Evolutionary conservation across 2,329 filamentous ascomycete species (phyloP).

Genomic region (Thielaviopsis ethacetica): DNA sequence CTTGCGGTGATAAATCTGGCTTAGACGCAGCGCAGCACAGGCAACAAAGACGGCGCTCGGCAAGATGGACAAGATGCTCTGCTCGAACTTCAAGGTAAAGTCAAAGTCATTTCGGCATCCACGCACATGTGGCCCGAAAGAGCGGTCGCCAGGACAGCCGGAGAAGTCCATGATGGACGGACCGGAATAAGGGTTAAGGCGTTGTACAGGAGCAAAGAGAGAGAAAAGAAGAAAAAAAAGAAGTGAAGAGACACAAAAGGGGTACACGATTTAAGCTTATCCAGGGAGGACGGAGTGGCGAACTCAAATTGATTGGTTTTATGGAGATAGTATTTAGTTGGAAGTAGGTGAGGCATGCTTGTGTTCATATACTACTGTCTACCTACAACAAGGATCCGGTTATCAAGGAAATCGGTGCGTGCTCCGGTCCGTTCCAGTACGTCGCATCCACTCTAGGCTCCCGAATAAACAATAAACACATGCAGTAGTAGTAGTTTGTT

Average conservation of each 20-base stretch:
- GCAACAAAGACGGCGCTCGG: conserved; percentile 25
- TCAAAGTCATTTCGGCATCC: conserved; percentile 33
- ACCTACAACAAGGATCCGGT: too few relatives aligned
- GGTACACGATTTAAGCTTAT: background rate
- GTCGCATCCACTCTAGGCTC: background rate
- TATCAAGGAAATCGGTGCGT: background rate
- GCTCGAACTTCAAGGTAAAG: conserved; percentile 33
- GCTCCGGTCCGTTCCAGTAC: background rate
- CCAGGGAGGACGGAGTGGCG: background rate
- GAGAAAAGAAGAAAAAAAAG: background rate
- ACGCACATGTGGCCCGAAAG: conserved; percentile 27
- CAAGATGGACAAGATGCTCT: conserved; percentile 27
- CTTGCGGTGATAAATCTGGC: conserved; percentile 18
- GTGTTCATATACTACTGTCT: background rate
- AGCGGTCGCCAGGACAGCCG: conserved; percentile 22
- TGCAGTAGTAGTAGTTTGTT: background rate
- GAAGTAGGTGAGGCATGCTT: background rate
- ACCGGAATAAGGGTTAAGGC: background rate
- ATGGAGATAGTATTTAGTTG: background rate
- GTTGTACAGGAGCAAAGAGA: too few relatives aligned
- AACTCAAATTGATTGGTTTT: background rate
- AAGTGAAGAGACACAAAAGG: background rate
- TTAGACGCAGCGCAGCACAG: conserved; percentile 19
- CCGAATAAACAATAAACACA: background rate
- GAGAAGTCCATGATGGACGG: background rate